Conservation (phyloP, 1,284 basidiomycete genomes). For the Porphyrellus sp. region DNA sequence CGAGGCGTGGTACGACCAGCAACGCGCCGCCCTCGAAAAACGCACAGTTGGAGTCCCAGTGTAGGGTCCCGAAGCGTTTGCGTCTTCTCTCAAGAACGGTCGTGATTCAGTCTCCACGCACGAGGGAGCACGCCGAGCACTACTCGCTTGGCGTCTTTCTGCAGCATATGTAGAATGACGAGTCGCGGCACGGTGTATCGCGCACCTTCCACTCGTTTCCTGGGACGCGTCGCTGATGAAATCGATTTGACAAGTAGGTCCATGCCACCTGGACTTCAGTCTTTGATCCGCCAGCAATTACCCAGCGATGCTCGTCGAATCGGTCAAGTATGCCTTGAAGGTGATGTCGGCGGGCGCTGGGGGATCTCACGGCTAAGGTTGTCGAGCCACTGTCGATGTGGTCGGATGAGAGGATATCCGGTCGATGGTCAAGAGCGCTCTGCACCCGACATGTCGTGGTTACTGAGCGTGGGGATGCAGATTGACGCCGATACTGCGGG, state of each 20-base stretch:
- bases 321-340: background rate
- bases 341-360: background rate
- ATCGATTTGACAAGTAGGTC: slow-evolving; percentile 3
- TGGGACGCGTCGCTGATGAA: background rate
- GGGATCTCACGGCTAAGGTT: background rate
- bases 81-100: background rate
- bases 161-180: slow-evolving; percentile 23
- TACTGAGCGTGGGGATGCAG: too few relatives aligned
- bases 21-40: slow-evolving; percentile 20
- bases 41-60: slow-evolving; percentile 11
- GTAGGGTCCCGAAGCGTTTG: too few relatives aligned
- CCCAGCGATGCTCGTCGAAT: background rate
- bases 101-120: background rate
- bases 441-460: too few relatives aligned
- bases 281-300: slow-evolving; percentile 20
- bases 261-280: slow-evolving; percentile 19
- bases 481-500: background rate
- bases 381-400: background rate
- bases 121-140: slow-evolving; percentile 2
- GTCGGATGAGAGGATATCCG: background rate
- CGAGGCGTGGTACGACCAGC: slow-evolving; percentile 18
- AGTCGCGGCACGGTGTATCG: slow-evolving; percentile 18
- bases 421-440: background rate
- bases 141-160: slow-evolving; percentile 11
- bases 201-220: background rate